Evolutionary conservation across 768 basidiomycete species (phyloP), one percentile per base, ranked within the genome.

Genomic region (Tricholoma saponaceum): DNA sequence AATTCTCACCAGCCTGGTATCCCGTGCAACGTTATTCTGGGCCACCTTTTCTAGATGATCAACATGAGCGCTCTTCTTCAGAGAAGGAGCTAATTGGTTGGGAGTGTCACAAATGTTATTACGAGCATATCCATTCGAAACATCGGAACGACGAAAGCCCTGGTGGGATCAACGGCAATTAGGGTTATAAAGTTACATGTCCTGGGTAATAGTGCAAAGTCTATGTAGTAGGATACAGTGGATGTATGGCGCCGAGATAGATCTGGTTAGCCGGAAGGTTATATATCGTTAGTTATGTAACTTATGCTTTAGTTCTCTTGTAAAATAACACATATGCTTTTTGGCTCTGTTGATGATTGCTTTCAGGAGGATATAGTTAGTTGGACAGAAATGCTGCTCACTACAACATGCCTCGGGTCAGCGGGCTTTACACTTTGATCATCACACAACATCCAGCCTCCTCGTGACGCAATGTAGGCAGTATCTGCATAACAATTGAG

Each of bases 401-500:
- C 92, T 52, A 93, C 89, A 5, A 97, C 89, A 68, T 95, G 88
- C 66, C 83, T 89, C 50, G 86, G 76, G 53, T 92, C 85, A 26
- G 84, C 85, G 44, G 79, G 67, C 51, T 84, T 84, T 58, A 98
- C 80, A 64, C 89, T 90, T 65, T 94, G 95, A 70, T 98, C 96
- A 66, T 97, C 95, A 68, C 94, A 95, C 66, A 92, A 92, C 68
- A 87, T 74, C 97, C 97, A 99, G 35, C 90, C 86, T 32, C 90
- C 88, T 54, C 87, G 80, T 14, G 90, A 92, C 33, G 91, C 83
- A 52, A 99, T 85, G 66, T 86, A 95, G 18, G 97, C 94, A 47
- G 96, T 98, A 70, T 98, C 96, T 97, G 64, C 4, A 26, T 37
- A 52, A 53, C 44, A 20, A 22, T 52, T 52, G 55, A 60, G 54